Base-by-base conservation (phyloP, 805 yeast species). In the Tetrapisispora iriomotensis region DNA sequence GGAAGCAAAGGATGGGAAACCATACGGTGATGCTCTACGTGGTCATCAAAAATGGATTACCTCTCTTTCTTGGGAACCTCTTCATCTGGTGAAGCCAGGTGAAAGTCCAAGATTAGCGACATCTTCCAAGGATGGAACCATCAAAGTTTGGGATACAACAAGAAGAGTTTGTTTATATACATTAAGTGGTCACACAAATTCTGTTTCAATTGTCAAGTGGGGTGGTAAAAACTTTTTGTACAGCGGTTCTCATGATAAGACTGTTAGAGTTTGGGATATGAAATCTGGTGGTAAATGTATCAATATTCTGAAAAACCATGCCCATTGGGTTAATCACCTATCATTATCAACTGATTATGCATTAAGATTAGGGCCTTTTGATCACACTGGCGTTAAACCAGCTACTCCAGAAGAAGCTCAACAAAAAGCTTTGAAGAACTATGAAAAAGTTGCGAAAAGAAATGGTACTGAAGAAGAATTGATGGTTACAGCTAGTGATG, bases 151-250 rank as follows among this genome's bases (percentile, higher is more conserved):
- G 98, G 95, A 90, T 53, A 72, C 86, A 2, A 71, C 75, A 12
- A 64, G 79, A 30, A 72, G 95, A 48, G 71, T 69, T 1, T 77
- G 87, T 50, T 52, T 73, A 38, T 68, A 72, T 57, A 80, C 94
- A 2, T 65, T 92, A 70, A 74, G 83, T 39, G 96, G 97, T 0
- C 98, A 92, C 56, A 72, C 86, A 24, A 76, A 82, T 36, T 75
- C 94, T 1, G 96, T 92, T 2, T 80, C 95, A 1, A 86, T 96
- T 64, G 94, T 88, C n/a, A 87, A 80, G 60, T 92, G 98, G 98
- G 84, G 96, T 42, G 98, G 98, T 2, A 66, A 76, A 34, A 85
- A 87, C 38, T 68, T 81, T 15, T 70, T 92, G 26, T 92, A 88
- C 60, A 77, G 94, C 24, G 88, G 84, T 1, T 87, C 96, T 8